A percentile compares a stretch with the other conserved stretches of the same genome.
These are phyloP conservation scores for Parathielavia hyrcaniae DNA, from an alignment of 495 filamentous ascomycete species.

Conservation along the genomic window DNA sequence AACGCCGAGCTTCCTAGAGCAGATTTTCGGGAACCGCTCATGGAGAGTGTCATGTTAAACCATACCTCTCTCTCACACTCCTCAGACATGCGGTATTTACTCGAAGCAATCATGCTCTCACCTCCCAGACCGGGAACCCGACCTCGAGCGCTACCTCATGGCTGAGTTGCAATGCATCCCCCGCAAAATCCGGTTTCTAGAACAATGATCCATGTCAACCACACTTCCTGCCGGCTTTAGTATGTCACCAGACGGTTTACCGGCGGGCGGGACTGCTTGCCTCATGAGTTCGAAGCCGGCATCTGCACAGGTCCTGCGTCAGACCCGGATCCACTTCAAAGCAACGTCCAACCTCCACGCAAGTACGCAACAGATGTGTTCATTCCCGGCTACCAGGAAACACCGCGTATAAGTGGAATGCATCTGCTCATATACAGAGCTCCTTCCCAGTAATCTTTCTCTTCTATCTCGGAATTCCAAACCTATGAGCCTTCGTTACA, in stretches of 20 bases:
- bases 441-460: background rate
- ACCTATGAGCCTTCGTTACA: background rate
- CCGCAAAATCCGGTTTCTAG: slow-evolving; percentile 4
- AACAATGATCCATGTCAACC: slow-evolving; percentile 1
- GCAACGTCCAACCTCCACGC: slow-evolving; percentile 3
- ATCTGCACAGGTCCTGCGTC: background rate
- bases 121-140: background rate
- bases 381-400: background rate
- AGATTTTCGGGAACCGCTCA: background rate
- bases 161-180: slow-evolving; percentile 2
- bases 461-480: background rate
- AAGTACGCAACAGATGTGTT: background rate
- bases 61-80: background rate
- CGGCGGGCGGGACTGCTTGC: background rate
- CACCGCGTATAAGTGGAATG: background rate
- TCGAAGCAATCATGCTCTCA: background rate
- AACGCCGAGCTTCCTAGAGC: background rate
- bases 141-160: background rate
- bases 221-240: background rate
- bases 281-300: background rate
- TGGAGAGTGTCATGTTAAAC: background rate
- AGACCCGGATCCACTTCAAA: slow-evolving; percentile 9
- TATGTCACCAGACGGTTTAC: slow-evolving; percentile 2
- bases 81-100: background rate
- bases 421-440: background rate